Evolutionary conservation across 495 filamentous ascomycete species (phyloP).

Genomic region (Penicillium antarcticum): DNA sequence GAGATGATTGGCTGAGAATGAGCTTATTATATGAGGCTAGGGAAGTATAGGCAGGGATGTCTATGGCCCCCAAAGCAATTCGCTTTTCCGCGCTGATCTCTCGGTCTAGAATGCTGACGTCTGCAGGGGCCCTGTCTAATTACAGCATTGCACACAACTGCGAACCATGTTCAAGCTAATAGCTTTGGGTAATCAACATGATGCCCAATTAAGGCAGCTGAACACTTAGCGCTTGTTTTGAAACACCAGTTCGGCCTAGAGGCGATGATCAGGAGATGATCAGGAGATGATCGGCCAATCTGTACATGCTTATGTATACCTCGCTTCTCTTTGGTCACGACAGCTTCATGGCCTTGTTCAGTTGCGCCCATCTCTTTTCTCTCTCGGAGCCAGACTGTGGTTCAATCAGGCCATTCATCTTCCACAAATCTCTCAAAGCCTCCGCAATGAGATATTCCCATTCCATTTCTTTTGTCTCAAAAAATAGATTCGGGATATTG

Average conservation of each 20-base stretch:
- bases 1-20: conserved; percentile 6
- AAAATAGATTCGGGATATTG: conserved; percentile 5
- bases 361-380: conserved; percentile 8
- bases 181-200: no score
- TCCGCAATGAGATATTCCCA: conserved; percentile 15
- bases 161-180: no score
- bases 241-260: no score
- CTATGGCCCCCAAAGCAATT: no score
- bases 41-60: background rate
- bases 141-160: background rate
- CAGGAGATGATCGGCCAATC: no score
- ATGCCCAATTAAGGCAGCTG: no score
- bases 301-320: no score
- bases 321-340: no score
- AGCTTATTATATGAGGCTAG: conserved; percentile 4
- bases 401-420: conserved; percentile 15
- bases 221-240: no score
- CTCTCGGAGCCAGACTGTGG: conserved; percentile 4
- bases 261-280: no score
- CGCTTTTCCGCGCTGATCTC: no score
- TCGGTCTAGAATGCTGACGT: background rate
- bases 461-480: conserved; percentile 9
- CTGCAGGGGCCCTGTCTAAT: background rate
- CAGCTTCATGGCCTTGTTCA: conserved; percentile 3
- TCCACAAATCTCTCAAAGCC: conserved; percentile 15